Percentiles rank a stretch among this genome's conserved stretches.
phyloP scores from a whole-genome alignment of 1,139 yeast genomes.

The Taphrina deformans region DNA sequence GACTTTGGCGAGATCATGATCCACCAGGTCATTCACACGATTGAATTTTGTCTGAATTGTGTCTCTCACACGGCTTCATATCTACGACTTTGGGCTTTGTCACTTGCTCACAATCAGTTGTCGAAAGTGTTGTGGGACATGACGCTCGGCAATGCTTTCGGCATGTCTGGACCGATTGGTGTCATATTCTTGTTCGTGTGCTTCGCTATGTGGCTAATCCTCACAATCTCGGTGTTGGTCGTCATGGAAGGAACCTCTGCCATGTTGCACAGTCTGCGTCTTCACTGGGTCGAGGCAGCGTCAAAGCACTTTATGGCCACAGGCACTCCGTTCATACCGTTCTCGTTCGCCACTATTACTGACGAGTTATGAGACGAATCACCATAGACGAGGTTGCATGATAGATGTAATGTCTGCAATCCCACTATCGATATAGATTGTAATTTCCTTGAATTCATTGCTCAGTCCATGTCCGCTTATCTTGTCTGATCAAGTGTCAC shows the following conservation, averaged over 20 bases:
- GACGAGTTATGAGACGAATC: background rate
- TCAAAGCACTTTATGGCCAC: conserved; percentile 96
- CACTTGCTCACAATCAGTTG: conserved; percentile 94
- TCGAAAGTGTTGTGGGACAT: conserved; percentile 93
- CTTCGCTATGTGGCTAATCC: conserved; percentile 91
- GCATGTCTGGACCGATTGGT: conserved; percentile 67
- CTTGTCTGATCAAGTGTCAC: no score
- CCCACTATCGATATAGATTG: background rate
- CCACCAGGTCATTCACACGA: conserved; percentile 97
- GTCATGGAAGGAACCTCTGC: conserved; percentile 99
- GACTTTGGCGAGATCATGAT: conserved; percentile 91
- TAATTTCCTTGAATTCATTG: no score
- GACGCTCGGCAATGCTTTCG: conserved; percentile 87
- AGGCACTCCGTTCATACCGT: conserved; percentile 85
- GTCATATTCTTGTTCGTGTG: conserved; percentile 69
- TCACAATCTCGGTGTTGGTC: conserved; percentile 87
- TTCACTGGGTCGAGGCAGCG: conserved; percentile 99
- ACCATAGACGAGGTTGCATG: background rate
- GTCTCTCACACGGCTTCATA: conserved; percentile 98
- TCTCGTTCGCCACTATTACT: conserved; percentile 52
- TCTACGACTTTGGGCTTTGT: conserved; percentile 92
- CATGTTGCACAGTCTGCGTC: conserved; percentile 92
- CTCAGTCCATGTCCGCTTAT: background rate
- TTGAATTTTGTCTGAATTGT: conserved; percentile 95
- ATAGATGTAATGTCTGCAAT: background rate